Percentiles rank a stretch among this genome's conserved stretches.
These are phyloP conservation scores for Thelonectria blattea DNA, from an alignment of 2,329 filamentous ascomycete species.

Conservation along the genomic window DNA sequence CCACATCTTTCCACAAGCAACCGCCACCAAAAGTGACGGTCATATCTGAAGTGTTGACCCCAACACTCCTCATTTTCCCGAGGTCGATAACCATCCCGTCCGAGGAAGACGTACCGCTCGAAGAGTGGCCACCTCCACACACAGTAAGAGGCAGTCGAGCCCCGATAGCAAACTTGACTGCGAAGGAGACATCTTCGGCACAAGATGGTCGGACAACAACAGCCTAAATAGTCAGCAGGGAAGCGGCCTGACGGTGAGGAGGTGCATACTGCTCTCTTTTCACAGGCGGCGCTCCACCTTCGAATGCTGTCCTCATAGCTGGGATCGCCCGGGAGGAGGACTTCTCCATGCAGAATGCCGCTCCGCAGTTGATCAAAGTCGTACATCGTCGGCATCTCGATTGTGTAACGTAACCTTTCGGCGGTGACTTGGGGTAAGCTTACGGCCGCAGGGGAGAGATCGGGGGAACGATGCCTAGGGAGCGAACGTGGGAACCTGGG, in stretches of 20 bases:
- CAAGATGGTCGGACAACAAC: slow-evolving; percentile 49
- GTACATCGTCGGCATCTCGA: slow-evolving; percentile 20
- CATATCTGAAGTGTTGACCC: slow-evolving; percentile 50
- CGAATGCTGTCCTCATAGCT: slow-evolving; percentile 42
- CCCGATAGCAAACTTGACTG: slow-evolving; percentile 32
- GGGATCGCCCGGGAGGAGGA: slow-evolving; percentile 40
- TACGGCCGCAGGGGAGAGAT: too few relatives aligned
- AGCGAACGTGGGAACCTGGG: slow-evolving; percentile 2
- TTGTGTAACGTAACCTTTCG: neutral
- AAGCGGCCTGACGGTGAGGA: neutral
- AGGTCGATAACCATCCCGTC: slow-evolving; percentile 62
- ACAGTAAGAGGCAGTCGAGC: slow-evolving; percentile 56
- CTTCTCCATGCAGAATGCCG: slow-evolving; percentile 24
- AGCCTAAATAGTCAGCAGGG: slow-evolving; percentile 38
- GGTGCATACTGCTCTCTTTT: slow-evolving; percentile 42
- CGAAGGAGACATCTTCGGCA: slow-evolving; percentile 41
- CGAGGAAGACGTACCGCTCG: slow-evolving; percentile 55
- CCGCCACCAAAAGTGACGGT: slow-evolving; percentile 57
- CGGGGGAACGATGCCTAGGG: neutral
- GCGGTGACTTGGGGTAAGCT: neutral
- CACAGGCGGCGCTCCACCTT: slow-evolving; percentile 45
- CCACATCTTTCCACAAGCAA: slow-evolving; percentile 59
- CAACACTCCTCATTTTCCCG: slow-evolving; percentile 54
- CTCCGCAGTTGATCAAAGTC: slow-evolving; percentile 27
- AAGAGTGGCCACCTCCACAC: slow-evolving; percentile 62